These are phyloP conservation scores for Aspergillus terreus DNA, from an alignment of 2,329 filamentous ascomycete species.

Conservation along the genomic window DNA sequence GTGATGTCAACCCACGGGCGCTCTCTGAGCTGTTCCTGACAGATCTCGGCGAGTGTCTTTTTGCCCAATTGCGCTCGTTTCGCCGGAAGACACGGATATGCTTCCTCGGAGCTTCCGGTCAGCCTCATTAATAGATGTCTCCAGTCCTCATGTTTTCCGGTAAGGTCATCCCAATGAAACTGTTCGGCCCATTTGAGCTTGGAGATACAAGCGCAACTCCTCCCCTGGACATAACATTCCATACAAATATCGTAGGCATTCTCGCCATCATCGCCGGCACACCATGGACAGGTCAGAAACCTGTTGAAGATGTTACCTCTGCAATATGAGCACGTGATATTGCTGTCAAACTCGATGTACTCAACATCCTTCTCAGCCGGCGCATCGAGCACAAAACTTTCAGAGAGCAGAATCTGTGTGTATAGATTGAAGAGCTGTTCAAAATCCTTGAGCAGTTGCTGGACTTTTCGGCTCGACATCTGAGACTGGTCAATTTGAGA, in stretches of 20 bases:
- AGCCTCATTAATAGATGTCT: conserved; percentile 71
- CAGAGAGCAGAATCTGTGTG: conserved; percentile 74
- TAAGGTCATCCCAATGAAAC: conserved; percentile 77
- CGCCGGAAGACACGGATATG: conserved; percentile 59
- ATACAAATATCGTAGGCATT: conserved; percentile 93
- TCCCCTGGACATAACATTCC: conserved; percentile 97
- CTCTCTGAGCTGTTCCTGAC: conserved; percentile 76
- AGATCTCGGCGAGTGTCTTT: conserved; percentile 87
- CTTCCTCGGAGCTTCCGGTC: conserved; percentile 63
- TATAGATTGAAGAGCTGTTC: conserved; percentile 74
- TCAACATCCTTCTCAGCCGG: conserved; percentile 67
- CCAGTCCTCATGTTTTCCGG: conserved; percentile 78
- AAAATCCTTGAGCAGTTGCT: conserved; percentile 78
- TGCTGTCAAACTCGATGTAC: conserved; percentile 77
- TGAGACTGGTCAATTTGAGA: conserved; percentile 54
- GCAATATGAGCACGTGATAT: conserved; percentile 93
- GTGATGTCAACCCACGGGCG: conserved; percentile 81
- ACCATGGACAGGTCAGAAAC: conserved; percentile 87
- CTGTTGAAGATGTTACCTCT: conserved; percentile 95
- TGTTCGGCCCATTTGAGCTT: conserved; percentile 88
- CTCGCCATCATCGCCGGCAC: conserved; percentile 68
- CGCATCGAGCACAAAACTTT: conserved; percentile 69
- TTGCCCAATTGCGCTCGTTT: conserved; percentile 65
- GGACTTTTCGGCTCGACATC: conserved; percentile 50
- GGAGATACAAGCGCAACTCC: conserved; percentile 86